These are phyloP conservation scores for Linnemannia schmuckeri DNA, from an alignment of 192 early-diverging fungal genomes.

Conservation along the genomic window DNA sequence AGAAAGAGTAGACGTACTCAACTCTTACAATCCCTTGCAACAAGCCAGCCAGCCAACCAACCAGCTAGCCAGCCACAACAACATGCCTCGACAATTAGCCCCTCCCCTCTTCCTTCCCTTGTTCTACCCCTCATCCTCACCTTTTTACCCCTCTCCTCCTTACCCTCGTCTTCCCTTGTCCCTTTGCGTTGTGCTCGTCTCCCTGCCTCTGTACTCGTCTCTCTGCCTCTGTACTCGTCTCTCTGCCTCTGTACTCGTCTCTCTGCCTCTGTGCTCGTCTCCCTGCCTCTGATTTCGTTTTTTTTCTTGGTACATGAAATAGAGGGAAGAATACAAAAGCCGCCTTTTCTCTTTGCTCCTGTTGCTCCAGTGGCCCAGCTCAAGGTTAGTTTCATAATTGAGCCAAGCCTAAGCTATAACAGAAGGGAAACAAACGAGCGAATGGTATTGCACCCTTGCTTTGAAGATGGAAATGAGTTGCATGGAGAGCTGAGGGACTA, in stretches of 20 bases:
- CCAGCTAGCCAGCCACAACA: neutral
- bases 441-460: neutral
- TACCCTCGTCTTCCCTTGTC: neutral
- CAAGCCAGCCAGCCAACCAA: neutral
- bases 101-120: neutral
- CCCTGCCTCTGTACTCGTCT: neutral
- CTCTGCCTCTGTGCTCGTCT: neutral
- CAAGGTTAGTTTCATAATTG: neutral
- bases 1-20: neutral
- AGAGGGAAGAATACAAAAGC: neutral
- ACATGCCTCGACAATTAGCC: neutral
- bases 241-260: neutral
- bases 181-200: neutral
- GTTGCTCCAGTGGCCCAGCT: neutral
- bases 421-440: neutral
- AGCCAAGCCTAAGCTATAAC: neutral
- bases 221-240: neutral
- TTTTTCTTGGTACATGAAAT: constrained; percentile 5
- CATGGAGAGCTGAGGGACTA: neutral
- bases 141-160: neutral
- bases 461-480: neutral
- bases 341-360: neutral
- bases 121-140: neutral
- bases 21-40: neutral
- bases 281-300: neutral